phyloP scores from a whole-genome alignment of 306 rosid species.

The Fragaria iinumae region DNA sequence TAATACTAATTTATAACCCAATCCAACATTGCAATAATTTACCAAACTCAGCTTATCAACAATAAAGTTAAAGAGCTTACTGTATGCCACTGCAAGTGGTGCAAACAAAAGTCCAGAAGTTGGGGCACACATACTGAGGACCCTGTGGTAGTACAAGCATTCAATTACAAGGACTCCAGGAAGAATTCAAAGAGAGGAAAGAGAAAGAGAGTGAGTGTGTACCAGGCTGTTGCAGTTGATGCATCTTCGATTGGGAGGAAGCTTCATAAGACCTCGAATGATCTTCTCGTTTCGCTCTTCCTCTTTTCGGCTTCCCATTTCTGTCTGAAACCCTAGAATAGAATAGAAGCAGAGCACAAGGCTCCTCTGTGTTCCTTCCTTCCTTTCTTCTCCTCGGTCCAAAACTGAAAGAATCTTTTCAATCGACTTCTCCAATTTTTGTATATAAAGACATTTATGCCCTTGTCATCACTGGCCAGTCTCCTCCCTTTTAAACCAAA shows the following conservation, averaged over 20 bases:
- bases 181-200: not conserved
- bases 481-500: too few relatives aligned
- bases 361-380: too few relatives aligned
- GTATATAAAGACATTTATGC: too few relatives aligned
- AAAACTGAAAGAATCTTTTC: too few relatives aligned
- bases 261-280: slow-evolving; percentile 84
- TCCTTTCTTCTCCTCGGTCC: too few relatives aligned
- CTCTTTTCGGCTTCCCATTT: slow-evolving; percentile 70
- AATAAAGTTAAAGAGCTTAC: slow-evolving; percentile 40
- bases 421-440: too few relatives aligned
- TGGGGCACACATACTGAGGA: slow-evolving; percentile 81
- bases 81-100: slow-evolving; percentile 82
- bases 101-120: slow-evolving; percentile 74
- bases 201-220: not conserved
- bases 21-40: not conserved
- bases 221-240: slow-evolving; percentile 80
- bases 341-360: too few relatives aligned
- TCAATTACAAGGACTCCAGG: not conserved
- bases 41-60: not conserved
- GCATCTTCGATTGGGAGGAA: slow-evolving; percentile 80
- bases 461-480: too few relatives aligned
- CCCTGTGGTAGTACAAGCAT: slow-evolving; percentile 44
- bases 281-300: slow-evolving; percentile 85
- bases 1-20: not conserved
- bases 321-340: not conserved